These are phyloP conservation scores for Ceraceosorus guamensis DNA, from an alignment of 1,284 basidiomycete species.

Conservation along the genomic window DNA sequence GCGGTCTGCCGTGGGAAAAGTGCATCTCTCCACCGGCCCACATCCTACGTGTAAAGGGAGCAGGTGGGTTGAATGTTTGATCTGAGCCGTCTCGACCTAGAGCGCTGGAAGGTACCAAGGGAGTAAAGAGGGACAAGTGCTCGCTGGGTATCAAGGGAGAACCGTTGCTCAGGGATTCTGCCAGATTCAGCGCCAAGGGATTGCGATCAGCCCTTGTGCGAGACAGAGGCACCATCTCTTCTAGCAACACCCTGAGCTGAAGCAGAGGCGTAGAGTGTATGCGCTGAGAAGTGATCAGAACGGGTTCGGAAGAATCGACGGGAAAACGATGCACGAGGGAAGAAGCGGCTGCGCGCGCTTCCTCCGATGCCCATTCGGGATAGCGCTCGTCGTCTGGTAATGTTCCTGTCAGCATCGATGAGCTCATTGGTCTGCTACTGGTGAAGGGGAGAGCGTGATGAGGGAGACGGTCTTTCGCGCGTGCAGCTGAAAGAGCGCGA, in stretches of 20 bases:
- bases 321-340: not conserved
- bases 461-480: too few relatives aligned
- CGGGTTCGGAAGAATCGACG: not conserved
- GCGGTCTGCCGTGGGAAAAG: not conserved
- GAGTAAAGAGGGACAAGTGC: conserved; percentile 13
- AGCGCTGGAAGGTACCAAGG: not conserved
- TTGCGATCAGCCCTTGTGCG: not conserved
- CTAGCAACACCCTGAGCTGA: not conserved
- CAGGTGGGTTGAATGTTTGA: conserved; percentile 11
- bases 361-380: not conserved
- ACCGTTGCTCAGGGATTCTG: not conserved
- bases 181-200: not conserved
- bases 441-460: too few relatives aligned
- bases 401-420: too few relatives aligned
- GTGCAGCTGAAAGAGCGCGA: too few relatives aligned
- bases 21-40: conserved; percentile 16
- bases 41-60: conserved; percentile 9
- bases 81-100: conserved; percentile 12
- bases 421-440: too few relatives aligned
- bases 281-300: not conserved
- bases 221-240: conserved; percentile 4
- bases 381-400: too few relatives aligned
- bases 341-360: not conserved
- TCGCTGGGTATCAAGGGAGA: not conserved
- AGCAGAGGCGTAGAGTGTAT: conserved; percentile 1